Percentiles rank a stretch among this genome's conserved stretches.
These are phyloP conservation scores for Madurella mycetomatis DNA, from an alignment of 2,329 filamentous ascomycete genomes.

Conservation along the genomic window DNA sequence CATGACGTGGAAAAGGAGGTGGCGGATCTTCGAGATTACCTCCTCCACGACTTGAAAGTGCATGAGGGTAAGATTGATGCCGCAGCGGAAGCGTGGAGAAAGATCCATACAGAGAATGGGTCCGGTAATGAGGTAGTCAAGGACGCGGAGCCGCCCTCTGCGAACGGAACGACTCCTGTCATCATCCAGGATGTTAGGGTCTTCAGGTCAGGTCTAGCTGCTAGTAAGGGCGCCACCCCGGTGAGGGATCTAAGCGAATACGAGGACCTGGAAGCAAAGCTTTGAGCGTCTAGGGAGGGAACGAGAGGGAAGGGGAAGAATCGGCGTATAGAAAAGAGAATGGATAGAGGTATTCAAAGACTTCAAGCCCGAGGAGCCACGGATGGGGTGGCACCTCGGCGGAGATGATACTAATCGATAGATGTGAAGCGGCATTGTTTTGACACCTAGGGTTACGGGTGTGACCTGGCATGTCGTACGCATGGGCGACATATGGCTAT, in stretches of 20 bases:
- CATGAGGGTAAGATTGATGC: slow-evolving; percentile 46
- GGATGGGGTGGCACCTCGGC: neutral
- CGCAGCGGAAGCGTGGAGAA: slow-evolving; percentile 36
- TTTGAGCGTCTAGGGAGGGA: slow-evolving; percentile 44
- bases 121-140: slow-evolving; percentile 20
- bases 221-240: slow-evolving; percentile 68
- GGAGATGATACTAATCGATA: neutral
- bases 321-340: neutral
- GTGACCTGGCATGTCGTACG: neutral
- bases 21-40: slow-evolving; percentile 46
- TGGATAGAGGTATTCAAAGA: neutral
- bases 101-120: slow-evolving; percentile 32
- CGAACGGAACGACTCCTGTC: slow-evolving; percentile 51
- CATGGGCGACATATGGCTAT: neutral
- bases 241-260: slow-evolving; percentile 76
- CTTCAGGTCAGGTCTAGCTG: slow-evolving; percentile 71
- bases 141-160: slow-evolving; percentile 29
- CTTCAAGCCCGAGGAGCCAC: neutral
- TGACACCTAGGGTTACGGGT: neutral
- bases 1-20: slow-evolving; percentile 47
- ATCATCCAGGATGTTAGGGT: slow-evolving; percentile 73
- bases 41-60: slow-evolving; percentile 45
- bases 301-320: neutral
- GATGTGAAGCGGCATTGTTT: neutral
- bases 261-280: slow-evolving; percentile 78